Evolutionary conservation across 352 stramenopile genomes (phyloP).

Genomic region (Pythium chondricola): DNA sequence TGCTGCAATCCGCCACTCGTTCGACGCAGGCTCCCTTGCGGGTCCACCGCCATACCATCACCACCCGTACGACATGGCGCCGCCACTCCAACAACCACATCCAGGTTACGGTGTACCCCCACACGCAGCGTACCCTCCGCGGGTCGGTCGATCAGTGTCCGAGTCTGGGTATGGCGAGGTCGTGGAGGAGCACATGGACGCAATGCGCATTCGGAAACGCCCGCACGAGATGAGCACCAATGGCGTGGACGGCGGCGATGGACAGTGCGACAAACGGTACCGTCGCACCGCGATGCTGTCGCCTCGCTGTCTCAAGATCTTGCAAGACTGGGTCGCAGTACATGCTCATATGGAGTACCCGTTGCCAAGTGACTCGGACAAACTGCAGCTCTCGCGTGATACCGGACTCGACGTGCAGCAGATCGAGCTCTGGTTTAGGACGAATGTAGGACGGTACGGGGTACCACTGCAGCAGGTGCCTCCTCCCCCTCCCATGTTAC

Average conservation of each 20-base stretch:
- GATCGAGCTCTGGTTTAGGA: conserved; percentile 83
- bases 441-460: conserved; percentile 57
- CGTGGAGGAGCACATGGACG: conserved; percentile 62
- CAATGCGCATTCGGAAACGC: conserved; percentile 60
- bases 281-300: conserved; percentile 45
- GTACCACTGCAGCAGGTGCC: conserved; percentile 2
- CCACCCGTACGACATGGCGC: conserved; percentile 13
- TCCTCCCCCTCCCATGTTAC: conserved; percentile 1
- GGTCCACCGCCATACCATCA: conserved; percentile 8
- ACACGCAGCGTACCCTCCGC: conserved; percentile 24
- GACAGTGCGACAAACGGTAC: conserved; percentile 35
- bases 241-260: conserved; percentile 6
- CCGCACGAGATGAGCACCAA: conserved; percentile 39
- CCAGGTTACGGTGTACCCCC: conserved; percentile 6
- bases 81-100: conserved; percentile 19
- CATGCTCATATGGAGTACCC: conserved; percentile 59
- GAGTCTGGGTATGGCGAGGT: conserved; percentile 41
- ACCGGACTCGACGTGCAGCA: conserved; percentile 74
- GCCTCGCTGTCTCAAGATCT: conserved; percentile 63
- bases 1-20: conserved; percentile 47
- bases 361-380: conserved; percentile 58
- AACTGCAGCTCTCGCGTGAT: conserved; percentile 65
- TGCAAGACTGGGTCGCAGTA: conserved; percentile 73
- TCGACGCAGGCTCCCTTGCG: conserved; percentile 58
- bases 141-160: conserved; percentile 56